Percentiles rank a stretch among this genome's conserved stretches.
These are phyloP conservation scores for Coemansia sp. DNA, from an alignment of 192 early-diverging fungal genomes.

Conservation along the genomic window DNA sequence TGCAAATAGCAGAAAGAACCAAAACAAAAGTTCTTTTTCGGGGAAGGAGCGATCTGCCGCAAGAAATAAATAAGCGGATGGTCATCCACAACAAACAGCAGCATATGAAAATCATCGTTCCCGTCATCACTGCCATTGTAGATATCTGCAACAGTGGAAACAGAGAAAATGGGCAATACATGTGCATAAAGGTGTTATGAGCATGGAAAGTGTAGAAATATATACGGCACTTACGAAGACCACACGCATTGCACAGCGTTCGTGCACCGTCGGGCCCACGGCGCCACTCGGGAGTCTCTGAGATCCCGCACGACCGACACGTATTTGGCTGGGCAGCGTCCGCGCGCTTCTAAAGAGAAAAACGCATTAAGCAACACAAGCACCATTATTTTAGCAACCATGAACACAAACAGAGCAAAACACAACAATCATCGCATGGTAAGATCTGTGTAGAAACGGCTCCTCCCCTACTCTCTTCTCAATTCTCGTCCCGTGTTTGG, in stretches of 20 bases:
- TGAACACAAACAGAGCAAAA: constrained; percentile 9
- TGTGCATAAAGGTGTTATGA: no score
- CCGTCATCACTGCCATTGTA: background rate
- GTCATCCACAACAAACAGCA: constrained; percentile 1
- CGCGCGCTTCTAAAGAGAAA: constrained; percentile 40
- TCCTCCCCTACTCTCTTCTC: no score
- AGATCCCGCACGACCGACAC: constrained; percentile 78
- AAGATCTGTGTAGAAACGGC: no score
- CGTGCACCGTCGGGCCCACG: constrained; percentile 88
- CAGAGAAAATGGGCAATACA: background rate
- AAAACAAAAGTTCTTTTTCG: background rate
- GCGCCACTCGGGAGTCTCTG: constrained; percentile 93
- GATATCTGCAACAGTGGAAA: background rate
- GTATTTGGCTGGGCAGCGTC: constrained; percentile 65
- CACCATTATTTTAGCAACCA: background rate
- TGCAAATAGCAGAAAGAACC: background rate
- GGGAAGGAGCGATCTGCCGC: background rate
- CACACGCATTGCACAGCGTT: constrained; percentile 95
- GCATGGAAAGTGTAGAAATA: no score
- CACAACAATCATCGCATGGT: no score
- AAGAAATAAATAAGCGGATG: background rate
- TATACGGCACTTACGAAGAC: constrained; percentile 68
- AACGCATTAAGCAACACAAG: background rate
- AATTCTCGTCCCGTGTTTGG: no score
- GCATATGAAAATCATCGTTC: background rate